Conservation (phyloP, 805 yeast species). For the Candida nemodendra region DNA sequence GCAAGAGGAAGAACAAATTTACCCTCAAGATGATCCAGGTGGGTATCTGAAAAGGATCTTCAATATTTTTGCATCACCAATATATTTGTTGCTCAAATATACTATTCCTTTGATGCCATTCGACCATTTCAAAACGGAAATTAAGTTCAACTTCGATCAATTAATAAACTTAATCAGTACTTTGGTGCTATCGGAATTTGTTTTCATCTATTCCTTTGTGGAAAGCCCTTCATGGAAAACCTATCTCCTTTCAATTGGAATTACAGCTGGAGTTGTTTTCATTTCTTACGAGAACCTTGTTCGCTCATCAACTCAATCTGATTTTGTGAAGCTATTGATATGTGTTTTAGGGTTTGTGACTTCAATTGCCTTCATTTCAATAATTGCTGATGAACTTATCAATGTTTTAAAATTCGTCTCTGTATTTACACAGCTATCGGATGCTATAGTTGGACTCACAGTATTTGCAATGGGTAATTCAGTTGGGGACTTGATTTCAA, state of each 20-base stretch:
- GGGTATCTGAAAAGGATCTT: constrained; percentile 9
- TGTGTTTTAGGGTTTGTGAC: constrained; percentile 62
- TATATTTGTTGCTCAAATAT: constrained; percentile 17
- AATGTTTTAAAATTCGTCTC: constrained; percentile 61
- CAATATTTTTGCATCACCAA: constrained; percentile 18
- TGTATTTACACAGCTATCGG: constrained; percentile 58
- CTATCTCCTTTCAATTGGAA: constrained; percentile 8
- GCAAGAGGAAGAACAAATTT: constrained; percentile 7
- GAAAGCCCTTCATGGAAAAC: constrained; percentile 15
- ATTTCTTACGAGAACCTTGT: constrained; percentile 21
- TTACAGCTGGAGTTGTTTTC: constrained; percentile 2
- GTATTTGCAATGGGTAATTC: constrained; percentile 92
- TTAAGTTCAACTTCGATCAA: constrained; percentile 21
- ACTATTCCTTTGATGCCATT: constrained; percentile 26
- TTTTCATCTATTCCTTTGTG: constrained; percentile 22
- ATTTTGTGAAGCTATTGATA: constrained; percentile 22
- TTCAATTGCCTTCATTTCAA: constrained; percentile 67
- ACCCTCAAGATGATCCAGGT: constrained; percentile 2
- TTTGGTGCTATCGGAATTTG: constrained; percentile 19
- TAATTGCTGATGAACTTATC: constrained; percentile 70
- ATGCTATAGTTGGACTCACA: constrained; percentile 82
- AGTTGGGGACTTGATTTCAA: constrained; percentile 83
- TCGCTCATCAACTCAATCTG: constrained; percentile 18
- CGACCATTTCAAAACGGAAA: constrained; percentile 20
- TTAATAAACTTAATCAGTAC: constrained; percentile 20